Evolutionary conservation across 495 filamentous ascomycete genomes (phyloP).

Genomic region (Penicillium flavigenum): DNA sequence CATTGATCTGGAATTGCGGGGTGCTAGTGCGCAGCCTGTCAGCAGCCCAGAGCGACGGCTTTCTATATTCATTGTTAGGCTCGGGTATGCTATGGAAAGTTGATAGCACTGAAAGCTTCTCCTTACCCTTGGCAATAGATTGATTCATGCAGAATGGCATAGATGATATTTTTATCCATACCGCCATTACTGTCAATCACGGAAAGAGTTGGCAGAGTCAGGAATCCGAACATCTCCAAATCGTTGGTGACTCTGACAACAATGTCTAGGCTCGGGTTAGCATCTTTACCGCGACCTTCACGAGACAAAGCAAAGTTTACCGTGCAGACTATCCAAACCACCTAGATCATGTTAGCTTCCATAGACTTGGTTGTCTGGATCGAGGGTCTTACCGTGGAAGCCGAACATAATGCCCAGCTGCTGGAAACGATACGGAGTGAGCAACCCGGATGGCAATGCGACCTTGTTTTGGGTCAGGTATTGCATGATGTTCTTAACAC

Average conservation of each 20-base stretch:
- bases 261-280: slow-evolving; percentile 47
- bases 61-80: slow-evolving; percentile 32
- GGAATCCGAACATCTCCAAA: slow-evolving; percentile 65
- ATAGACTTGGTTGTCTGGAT: neutral
- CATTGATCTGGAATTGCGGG: slow-evolving; percentile 45
- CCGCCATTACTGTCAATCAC: slow-evolving; percentile 61
- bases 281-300: neutral
- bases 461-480: slow-evolving; percentile 60
- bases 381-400: slow-evolving; percentile 56
- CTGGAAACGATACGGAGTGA: slow-evolving; percentile 70
- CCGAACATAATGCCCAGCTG: slow-evolving; percentile 77
- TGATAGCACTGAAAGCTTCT: neutral
- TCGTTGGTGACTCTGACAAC: slow-evolving; percentile 68
- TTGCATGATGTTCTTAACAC: slow-evolving; percentile 63
- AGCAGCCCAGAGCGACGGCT: slow-evolving; percentile 64
- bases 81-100: neutral
- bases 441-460: slow-evolving; percentile 59
- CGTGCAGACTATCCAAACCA: slow-evolving; percentile 66
- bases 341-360: slow-evolving; percentile 38
- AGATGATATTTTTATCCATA: slow-evolving; percentile 76
- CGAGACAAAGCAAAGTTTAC: slow-evolving; percentile 25
- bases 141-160: slow-evolving; percentile 82
- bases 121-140: slow-evolving; percentile 69
- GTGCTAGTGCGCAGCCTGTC: slow-evolving; percentile 47
- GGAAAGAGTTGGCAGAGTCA: slow-evolving; percentile 69